Evolutionary conservation across 768 basidiomycete species (phyloP).

Genomic region (Lentinula guzmanii): DNA sequence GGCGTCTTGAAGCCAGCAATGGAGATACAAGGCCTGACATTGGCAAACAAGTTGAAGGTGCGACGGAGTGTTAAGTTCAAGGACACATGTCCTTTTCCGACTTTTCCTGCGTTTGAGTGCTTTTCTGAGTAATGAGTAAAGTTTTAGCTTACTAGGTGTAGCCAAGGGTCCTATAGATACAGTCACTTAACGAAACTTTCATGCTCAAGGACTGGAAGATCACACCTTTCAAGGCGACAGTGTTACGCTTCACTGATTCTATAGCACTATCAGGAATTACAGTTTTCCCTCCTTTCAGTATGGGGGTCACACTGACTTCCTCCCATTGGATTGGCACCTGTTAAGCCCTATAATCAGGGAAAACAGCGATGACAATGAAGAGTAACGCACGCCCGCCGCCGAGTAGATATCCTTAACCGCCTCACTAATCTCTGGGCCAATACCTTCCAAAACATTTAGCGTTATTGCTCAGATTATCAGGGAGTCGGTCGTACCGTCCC

Average conservation of each 20-base stretch:
- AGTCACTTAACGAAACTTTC: not conserved
- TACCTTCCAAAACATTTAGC: slow-evolving; percentile 48
- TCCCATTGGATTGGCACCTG: slow-evolving; percentile 99
- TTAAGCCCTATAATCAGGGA: slow-evolving; percentile 4
- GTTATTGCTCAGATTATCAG: not conserved
- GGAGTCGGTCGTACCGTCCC: slow-evolving; percentile 64
- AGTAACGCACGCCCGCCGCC: slow-evolving; percentile 64
- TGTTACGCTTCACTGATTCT: slow-evolving; percentile 90
- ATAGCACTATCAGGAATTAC: slow-evolving; percentile 94
- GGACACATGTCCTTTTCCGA: slow-evolving; percentile 98
- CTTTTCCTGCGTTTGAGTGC: slow-evolving; percentile 32
- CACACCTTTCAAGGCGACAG: slow-evolving; percentile 93
- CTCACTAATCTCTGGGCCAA: slow-evolving; percentile 98
- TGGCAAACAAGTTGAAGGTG: slow-evolving; percentile 98
- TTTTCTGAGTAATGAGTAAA: not conserved
- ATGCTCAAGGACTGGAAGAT: not conserved
- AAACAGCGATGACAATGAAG: not conserved
- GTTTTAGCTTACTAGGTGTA: slow-evolving; percentile 76
- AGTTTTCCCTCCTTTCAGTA: slow-evolving; percentile 92
- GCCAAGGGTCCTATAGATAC: slow-evolving; percentile 74
- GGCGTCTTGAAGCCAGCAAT: slow-evolving; percentile 97
- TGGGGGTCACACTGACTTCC: slow-evolving; percentile 94
- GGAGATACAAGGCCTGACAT: slow-evolving; percentile 94
- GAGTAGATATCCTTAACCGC: slow-evolving; percentile 91
- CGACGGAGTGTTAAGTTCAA: slow-evolving; percentile 94